These are phyloP conservation scores for Chlamydomonas incerta DNA, from an alignment of 139 green algal genomes.

Conservation along the genomic window DNA sequence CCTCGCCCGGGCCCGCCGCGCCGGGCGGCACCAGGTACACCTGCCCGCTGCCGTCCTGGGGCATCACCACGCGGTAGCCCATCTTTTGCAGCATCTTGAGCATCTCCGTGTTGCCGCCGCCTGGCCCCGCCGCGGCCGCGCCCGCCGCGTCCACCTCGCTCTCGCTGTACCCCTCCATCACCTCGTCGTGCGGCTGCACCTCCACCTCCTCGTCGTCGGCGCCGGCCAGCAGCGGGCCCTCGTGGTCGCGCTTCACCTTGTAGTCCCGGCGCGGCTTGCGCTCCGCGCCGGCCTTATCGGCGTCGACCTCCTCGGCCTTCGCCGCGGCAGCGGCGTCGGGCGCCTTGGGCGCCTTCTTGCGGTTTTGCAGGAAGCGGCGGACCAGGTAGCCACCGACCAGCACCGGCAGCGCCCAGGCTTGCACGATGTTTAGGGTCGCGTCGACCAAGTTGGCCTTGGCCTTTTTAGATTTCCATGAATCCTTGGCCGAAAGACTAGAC, in stretches of 20 bases:
- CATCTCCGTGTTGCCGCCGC: constrained; percentile 31
- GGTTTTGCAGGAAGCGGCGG: not conserved
- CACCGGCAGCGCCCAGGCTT: no score
- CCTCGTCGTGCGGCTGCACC: constrained; percentile 22
- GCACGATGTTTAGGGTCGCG: no score
- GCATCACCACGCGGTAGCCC: constrained; percentile 30
- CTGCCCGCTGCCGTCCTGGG: constrained; percentile 37
- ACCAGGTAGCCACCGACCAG: not conserved
- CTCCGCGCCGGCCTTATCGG: not conserved
- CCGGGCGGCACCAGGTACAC: constrained; percentile 48
- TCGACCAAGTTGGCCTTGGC: not conserved
- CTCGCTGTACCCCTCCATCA: constrained; percentile 42
- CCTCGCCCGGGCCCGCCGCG: not conserved
- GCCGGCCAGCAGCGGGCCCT: not conserved
- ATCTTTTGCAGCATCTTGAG: constrained; percentile 49
- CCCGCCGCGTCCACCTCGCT: constrained; percentile 25
- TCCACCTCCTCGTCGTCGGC: constrained; percentile 26
- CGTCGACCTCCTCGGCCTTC: not conserved
- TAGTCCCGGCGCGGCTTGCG: constrained; percentile 41
- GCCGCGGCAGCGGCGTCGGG: not conserved
- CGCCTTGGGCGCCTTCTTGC: constrained; percentile 20
- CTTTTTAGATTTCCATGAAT: constrained; percentile 15
- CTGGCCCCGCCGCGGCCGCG: not conserved
- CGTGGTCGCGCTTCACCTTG: constrained; percentile 41
- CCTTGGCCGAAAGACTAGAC: not conserved